These are phyloP conservation scores for Kluyveromyces lactis DNA, from an alignment of 805 yeast species.

Conservation along the genomic window DNA sequence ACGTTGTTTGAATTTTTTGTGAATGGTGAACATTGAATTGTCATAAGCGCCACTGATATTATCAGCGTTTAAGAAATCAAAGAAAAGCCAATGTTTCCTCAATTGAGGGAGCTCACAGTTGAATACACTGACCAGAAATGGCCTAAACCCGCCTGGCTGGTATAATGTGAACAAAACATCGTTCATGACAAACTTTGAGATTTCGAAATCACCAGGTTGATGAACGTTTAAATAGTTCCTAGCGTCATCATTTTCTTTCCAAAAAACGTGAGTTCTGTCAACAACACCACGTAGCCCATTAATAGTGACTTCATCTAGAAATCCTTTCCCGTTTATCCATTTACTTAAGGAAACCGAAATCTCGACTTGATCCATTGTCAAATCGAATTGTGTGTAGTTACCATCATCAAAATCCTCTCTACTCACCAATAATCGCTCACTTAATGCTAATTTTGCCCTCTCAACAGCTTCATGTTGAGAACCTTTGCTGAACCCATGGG, in stretches of 20 bases:
- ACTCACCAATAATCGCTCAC: constrained; percentile 22
- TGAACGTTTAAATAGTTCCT: constrained; percentile 66
- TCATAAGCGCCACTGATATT: constrained; percentile 88
- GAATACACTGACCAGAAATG: constrained; percentile 81
- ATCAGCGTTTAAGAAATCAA: constrained; percentile 77
- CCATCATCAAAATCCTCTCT: constrained; percentile 65
- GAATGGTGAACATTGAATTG: constrained; percentile 85
- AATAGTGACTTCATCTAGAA: constrained; percentile 69
- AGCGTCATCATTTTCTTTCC: constrained; percentile 80
- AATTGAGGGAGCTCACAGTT: constrained; percentile 72
- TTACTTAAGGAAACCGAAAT: constrained; percentile 73
- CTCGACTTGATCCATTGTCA: constrained; percentile 78
- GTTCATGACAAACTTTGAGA: constrained; percentile 71
- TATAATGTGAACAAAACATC: constrained; percentile 75
- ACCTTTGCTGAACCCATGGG: constrained; percentile 53
- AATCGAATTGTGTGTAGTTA: constrained; percentile 90
- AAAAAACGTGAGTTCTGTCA: constrained; percentile 79
- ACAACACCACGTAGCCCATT: constrained; percentile 87
- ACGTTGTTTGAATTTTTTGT: constrained; percentile 35
- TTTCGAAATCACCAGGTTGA: constrained; percentile 87
- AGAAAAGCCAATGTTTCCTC: constrained; percentile 89
- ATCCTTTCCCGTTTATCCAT: constrained; percentile 88
- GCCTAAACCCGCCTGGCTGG: constrained; percentile 76
- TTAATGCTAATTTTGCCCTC: constrained; percentile 35
- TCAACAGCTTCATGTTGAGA: constrained; percentile 66